Evolutionary conservation across 768 basidiomycete species (phyloP).

Genomic region (Agaricus bisporus): DNA sequence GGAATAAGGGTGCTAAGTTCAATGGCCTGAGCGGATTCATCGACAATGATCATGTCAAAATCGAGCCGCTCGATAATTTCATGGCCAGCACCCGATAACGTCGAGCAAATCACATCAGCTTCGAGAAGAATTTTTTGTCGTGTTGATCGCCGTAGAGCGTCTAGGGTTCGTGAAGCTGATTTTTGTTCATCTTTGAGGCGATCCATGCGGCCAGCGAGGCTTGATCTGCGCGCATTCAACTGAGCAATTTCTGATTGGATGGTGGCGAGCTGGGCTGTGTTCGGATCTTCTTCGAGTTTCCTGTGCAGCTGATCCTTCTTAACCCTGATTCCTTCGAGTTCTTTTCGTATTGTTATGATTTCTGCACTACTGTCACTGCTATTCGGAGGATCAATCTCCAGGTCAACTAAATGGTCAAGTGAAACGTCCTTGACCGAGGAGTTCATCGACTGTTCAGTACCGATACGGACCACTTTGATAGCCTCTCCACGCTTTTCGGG

Average conservation of each 20-base stretch:
- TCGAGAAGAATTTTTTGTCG: constrained; percentile 73
- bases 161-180: constrained; percentile 73
- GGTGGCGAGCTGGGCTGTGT: constrained; percentile 47
- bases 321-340: constrained; percentile 65
- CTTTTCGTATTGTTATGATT: constrained; percentile 51
- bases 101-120: constrained; percentile 92
- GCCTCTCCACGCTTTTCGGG: constrained; percentile 33
- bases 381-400: constrained; percentile 56
- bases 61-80: constrained; percentile 77
- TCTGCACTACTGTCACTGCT: constrained; percentile 20
- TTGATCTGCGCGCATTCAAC: constrained; percentile 59
- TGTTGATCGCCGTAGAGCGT: constrained; percentile 70
- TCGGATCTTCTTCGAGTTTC: constrained; percentile 50
- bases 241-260: constrained; percentile 67
- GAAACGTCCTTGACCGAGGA: constrained; percentile 79
- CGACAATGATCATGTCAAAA: constrained; percentile 95
- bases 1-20: constrained; percentile 95
- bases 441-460: constrained; percentile 69
- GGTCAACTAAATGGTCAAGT: constrained; percentile 80
- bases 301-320: constrained; percentile 49
- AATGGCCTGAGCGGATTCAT: constrained; percentile 96
- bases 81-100: constrained; percentile 90
- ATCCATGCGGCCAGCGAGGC: constrained; percentile 66
- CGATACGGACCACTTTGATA: constrained; percentile 82
- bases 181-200: constrained; percentile 77